Percentiles rank a stretch among this genome's conserved stretches.
Evolutionary conservation across 2,329 filamentous ascomycete species (phyloP).

Genomic region (Chaetoscypha palmicola): DNA sequence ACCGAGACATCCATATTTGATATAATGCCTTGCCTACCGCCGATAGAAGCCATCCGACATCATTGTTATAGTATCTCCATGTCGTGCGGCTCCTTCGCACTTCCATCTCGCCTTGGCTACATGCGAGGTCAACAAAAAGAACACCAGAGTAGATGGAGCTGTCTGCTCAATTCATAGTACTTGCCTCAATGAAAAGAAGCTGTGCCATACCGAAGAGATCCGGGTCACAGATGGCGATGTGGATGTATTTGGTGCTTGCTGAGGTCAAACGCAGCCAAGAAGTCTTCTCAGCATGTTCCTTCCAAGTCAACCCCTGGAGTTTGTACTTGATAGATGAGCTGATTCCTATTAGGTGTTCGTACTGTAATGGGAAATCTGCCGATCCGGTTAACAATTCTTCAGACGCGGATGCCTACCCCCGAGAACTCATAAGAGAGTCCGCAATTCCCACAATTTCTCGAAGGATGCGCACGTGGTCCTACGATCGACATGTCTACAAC

Average conservation of each 20-base stretch:
- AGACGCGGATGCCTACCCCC: conserved; percentile 22
- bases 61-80: no score
- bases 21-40: no score
- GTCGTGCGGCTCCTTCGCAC: no score
- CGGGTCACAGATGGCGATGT: conserved; percentile 32
- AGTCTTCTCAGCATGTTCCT: conserved; percentile 30
- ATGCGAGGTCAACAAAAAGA: no score
- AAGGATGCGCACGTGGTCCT: no score
- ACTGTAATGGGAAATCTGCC: conserved; percentile 4
- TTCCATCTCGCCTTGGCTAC: no score
- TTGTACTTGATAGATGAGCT: conserved; percentile 25
- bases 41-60: no score
- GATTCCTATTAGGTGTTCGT: neutral
- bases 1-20: no score
- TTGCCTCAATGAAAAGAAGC: conserved; percentile 41
- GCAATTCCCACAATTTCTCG: no score
- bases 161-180: conserved; percentile 57
- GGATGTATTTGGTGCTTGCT: conserved; percentile 41
- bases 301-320: conserved; percentile 22
- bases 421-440: no score
- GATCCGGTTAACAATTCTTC: conserved; percentile 8
- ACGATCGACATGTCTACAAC: no score
- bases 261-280: conserved; percentile 42
- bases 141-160: no score
- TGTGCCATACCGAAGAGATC: conserved; percentile 30